phyloP scores from a whole-genome alignment of 2,329 filamentous ascomycete genomes.

The Alternaria sp. region DNA sequence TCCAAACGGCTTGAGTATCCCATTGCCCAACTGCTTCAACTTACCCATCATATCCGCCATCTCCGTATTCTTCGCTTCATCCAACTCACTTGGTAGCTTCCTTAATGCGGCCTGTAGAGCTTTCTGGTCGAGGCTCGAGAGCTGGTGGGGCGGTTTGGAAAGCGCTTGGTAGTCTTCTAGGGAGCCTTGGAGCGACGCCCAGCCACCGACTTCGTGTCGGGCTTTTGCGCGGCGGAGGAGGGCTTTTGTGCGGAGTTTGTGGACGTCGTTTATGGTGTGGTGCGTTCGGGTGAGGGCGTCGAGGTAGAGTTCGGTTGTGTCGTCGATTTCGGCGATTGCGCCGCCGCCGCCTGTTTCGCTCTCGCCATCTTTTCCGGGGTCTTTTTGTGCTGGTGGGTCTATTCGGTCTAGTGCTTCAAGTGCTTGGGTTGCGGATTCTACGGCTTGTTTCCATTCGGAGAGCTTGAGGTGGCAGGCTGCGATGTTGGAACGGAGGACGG shows the following conservation, averaged over 20 bases:
- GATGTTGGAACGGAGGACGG: constrained; percentile 87
- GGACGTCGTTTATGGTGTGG: constrained; percentile 63
- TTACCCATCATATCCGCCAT: constrained; percentile 98
- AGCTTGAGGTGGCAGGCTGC: constrained; percentile 87
- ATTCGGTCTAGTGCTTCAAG: constrained; percentile 75
- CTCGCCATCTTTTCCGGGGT: constrained; percentile 49
- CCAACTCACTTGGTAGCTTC: constrained; percentile 70
- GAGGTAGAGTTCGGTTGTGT: constrained; percentile 47
- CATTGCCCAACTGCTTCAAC: constrained; percentile 89
- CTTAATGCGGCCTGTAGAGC: constrained; percentile 71
- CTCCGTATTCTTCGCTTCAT: constrained; percentile 82
- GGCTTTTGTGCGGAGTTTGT: constrained; percentile 80
- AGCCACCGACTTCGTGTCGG: constrained; percentile 72
- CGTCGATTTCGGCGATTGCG: constrained; percentile 66
- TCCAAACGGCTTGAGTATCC: constrained; percentile 90
- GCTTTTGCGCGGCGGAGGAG: constrained; percentile 80
- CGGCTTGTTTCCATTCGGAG: constrained; percentile 82
- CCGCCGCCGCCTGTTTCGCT: constrained; percentile 59
- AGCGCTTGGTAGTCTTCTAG: constrained; percentile 80
- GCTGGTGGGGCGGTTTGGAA: constrained; percentile 59
- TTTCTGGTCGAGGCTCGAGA: constrained; percentile 70
- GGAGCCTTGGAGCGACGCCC: constrained; percentile 80
- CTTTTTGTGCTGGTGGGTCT: constrained; percentile 45
- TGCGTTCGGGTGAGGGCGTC: constrained; percentile 38
- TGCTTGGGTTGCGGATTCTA: constrained; percentile 74